Evolutionary conservation across 2,329 filamentous ascomycete species (phyloP), one percentile per base, ranked within the genome.

Genomic region (Trichoderma koningiopsis): DNA sequence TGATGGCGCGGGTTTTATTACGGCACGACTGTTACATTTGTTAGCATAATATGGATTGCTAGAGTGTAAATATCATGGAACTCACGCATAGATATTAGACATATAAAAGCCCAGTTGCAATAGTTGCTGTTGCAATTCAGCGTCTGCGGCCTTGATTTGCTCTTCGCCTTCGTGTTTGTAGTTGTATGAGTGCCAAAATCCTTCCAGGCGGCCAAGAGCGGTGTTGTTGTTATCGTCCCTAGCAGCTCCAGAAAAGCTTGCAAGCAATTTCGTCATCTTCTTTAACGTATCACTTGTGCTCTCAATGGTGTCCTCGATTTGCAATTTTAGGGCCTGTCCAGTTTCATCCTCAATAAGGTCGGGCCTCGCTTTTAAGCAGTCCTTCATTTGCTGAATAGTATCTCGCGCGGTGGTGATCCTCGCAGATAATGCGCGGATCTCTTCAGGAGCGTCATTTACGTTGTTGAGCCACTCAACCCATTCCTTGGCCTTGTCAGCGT

Each of bases 1-100:
- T 8, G 57, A 60, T 11, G 75, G 76, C 0, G 73, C 70, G 4
- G 76, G 76, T 31, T 77, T 79, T 67, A 75, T 75, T 2, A 79
- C 60, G 13, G 77, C 74, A 11, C 77, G 75, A 4, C 77, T 79
- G 0, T 1, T 4, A 1, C 0, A 16, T 8, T 1, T 3, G 16
- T 61, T 40, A 65, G 33, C 33, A 31, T 60, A 31, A 6, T 11
- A 24, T 8, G 29, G 10, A 24, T 8, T 22, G 10, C 16, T 4
- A 31, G 11, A 1, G 16, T 22, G 7, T 37, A 24, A 22, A n/a
- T 19, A 1, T 29, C 11, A n/a, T 22, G 11, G 27, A 2, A 77
- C 76, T 66, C 57, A 78, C 77, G 77, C 76, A 72, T 79, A 78
- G 3, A 79, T 75, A 11, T 77, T 78, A 3, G 77, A 73, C 77